phyloP scores from a whole-genome alignment of 441 rosid genomes.

The Gossypium schwendimanii region DNA sequence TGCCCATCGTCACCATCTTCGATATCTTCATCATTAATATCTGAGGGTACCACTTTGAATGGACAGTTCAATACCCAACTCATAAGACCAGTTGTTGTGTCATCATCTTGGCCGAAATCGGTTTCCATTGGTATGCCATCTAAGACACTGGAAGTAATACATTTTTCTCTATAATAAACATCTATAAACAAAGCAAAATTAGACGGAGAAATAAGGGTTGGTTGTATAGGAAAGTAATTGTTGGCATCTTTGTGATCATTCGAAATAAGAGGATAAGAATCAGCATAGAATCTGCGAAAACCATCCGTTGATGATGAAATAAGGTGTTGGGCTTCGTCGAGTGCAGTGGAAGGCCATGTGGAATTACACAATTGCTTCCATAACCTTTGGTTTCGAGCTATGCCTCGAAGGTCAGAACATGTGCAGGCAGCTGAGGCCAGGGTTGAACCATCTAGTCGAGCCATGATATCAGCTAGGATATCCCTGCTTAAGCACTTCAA shows the following conservation, averaged over 20 bases:
- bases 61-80: constrained; percentile 20
- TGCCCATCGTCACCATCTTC: neutral
- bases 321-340: constrained; percentile 10
- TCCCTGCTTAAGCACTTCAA: constrained; percentile 21
- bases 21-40: neutral
- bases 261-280: constrained; percentile 22
- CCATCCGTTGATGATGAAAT: neutral
- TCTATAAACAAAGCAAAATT: constrained; percentile 30
- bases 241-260: neutral
- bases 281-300: constrained; percentile 26
- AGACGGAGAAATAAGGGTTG: constrained; percentile 6
- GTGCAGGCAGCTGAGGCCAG: constrained; percentile 28
- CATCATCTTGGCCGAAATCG: neutral
- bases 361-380: constrained; percentile 24
- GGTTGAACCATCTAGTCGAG: constrained; percentile 23
- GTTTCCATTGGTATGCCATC: constrained; percentile 18
- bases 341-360: constrained; percentile 33
- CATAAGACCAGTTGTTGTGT: neutral
- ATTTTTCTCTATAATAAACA: constrained; percentile 20
- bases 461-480: constrained; percentile 18
- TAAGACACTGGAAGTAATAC: constrained; percentile 22
- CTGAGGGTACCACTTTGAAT: constrained; percentile 14
- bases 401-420: constrained; percentile 18
- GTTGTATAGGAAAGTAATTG: neutral
- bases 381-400: constrained; percentile 15